Base-by-base conservation (phyloP, 2,329 filamentous ascomycete genomes). In the Incumbomyces lentus region DNA sequence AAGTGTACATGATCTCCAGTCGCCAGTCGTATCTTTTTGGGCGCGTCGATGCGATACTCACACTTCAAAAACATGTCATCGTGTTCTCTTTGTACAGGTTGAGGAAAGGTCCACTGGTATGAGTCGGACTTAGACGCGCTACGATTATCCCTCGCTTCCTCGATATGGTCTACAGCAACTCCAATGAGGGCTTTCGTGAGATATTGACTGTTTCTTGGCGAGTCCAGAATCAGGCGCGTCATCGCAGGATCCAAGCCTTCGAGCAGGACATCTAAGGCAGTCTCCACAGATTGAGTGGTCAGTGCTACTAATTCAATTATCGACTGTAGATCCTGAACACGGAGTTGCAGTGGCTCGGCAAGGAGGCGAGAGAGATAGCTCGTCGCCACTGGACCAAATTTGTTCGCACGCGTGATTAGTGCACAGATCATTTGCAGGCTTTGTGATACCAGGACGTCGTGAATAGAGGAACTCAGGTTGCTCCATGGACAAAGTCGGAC, bases 111-210 rank as follows among this genome's bases (percentile, higher is more conserved):
- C 31, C 41, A 44, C 12, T 35, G 41, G 14, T 36, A 34, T 29
- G 38, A 17, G 46, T 22, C 13, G 42, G 18, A 14, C 16, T 17
- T 41, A 32, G 19, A 22, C 50, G 44, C 35, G 6, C 30, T 26
- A 29, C 13, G 10, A 14, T 12, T 12, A 14, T 54, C 52, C 22
- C 48, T 49, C 1, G 60, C 61, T 49, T 68, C 63, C 17, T 64
- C 62, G 12, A 68, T 59, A 44, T 69, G 65, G 43, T 70, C 64
- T 6, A 69, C 18, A 1, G 64, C 65, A 31, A 69, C 63, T 1
- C 60, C 64, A 30, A 62, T 61, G 7, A 63, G 33, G 34, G 62
- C 64, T 6, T 54, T 55, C 1, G 64, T 51, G 33, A 68, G 61
- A 48, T 64, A 57, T 1, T 49, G 49, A 6, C 59, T 49, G 5